Percentiles rank a stretch among this genome's conserved stretches.
These are phyloP conservation scores for Acacia crassicarpa DNA, from an alignment of 306 rosid genomes.

Conservation along the genomic window DNA sequence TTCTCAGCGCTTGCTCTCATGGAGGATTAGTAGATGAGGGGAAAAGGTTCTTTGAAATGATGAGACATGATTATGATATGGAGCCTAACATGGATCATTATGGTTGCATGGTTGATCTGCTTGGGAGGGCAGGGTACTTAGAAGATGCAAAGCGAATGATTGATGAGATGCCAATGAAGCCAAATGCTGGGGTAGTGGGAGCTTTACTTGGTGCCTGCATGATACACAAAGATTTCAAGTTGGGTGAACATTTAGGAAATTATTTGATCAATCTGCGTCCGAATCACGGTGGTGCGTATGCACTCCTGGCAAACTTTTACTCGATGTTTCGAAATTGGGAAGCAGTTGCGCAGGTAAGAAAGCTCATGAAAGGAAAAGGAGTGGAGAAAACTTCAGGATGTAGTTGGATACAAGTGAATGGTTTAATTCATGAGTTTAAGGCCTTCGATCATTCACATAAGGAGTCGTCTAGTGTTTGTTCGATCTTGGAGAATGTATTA, in stretches of 20 bases:
- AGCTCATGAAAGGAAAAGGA: constrained; percentile 38
- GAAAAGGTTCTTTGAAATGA: constrained; percentile 33
- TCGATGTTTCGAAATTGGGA: constrained; percentile 45
- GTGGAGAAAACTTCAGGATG: constrained; percentile 45
- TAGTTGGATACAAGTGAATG: constrained; percentile 48
- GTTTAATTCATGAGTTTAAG: constrained; percentile 38
- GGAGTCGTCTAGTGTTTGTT: constrained; percentile 23
- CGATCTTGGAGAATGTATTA: constrained; percentile 24
- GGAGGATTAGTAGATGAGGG: constrained; percentile 47
- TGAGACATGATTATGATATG: constrained; percentile 35
- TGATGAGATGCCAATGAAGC: constrained; percentile 50
- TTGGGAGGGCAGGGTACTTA: constrained; percentile 45
- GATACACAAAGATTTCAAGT: constrained; percentile 38
- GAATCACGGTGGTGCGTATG: constrained; percentile 35
- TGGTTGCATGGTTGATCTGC: constrained; percentile 57
- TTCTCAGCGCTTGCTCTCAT: constrained; percentile 50
- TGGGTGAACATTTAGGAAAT: constrained; percentile 45
- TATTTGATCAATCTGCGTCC: constrained; percentile 36
- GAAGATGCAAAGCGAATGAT: constrained; percentile 45
- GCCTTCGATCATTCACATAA: constrained; percentile 38
- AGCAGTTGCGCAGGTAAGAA: constrained; percentile 46
- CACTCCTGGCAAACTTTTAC: constrained; percentile 47
- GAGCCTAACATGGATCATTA: constrained; percentile 48
- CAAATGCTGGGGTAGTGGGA: constrained; percentile 35
- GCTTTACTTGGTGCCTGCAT: constrained; percentile 47